Conservation (phyloP, 768 basidiomycete species). For the Amanita polypyramis region DNA sequence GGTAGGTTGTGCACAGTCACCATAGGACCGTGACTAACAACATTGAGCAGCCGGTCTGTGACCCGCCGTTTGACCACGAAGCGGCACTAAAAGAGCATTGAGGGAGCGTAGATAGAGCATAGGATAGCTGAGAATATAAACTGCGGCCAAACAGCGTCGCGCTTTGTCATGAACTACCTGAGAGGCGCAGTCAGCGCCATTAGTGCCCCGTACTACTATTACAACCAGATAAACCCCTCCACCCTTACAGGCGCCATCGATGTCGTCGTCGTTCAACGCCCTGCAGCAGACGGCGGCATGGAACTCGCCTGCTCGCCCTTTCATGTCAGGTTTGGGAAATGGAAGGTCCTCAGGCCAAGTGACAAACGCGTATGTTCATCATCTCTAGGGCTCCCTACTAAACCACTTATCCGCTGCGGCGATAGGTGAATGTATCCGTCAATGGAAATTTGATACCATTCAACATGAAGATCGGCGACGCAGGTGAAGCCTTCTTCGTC, state of each 20-base stretch:
- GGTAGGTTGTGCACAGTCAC: conserved; percentile 32
- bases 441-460: conserved; percentile 85
- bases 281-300: conserved; percentile 46
- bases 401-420: neutral
- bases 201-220: conserved; percentile 82
- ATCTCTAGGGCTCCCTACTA: neutral
- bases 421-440: conserved; percentile 78
- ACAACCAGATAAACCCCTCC: conserved; percentile 86
- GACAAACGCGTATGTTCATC: conserved; percentile 70
- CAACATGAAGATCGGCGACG: conserved; percentile 97
- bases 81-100: conserved; percentile 25
- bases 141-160: neutral
- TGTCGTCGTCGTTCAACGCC: conserved; percentile 87
- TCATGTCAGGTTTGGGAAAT: conserved; percentile 96
- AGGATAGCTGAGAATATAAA: no score
- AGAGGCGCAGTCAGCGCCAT: conserved; percentile 80
- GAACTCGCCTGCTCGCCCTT: conserved; percentile 90
- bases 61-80: conserved; percentile 57
- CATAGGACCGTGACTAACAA: neutral
- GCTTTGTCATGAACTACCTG: conserved; percentile 59
- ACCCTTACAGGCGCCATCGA: conserved; percentile 98
- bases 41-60: conserved; percentile 45
- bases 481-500: conserved; percentile 98
- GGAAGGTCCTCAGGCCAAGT: conserved; percentile 85
- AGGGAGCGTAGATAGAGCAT: conserved; percentile 7